These are phyloP conservation scores for Taxawa tesnikishii DNA, from an alignment of 2,329 filamentous ascomycete species.

Conservation along the genomic window DNA sequence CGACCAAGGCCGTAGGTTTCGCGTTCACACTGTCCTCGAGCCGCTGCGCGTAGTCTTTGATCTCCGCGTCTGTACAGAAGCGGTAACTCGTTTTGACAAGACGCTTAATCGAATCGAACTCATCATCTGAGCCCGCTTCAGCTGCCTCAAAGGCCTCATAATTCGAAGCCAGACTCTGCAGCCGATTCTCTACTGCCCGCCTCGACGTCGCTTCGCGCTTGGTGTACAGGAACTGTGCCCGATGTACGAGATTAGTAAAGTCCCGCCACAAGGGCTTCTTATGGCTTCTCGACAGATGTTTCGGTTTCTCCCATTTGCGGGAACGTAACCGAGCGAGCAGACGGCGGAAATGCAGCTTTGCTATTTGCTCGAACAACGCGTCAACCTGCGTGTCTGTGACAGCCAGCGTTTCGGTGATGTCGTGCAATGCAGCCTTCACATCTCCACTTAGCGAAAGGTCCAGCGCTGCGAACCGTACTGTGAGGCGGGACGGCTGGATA, in stretches of 20 bases:
- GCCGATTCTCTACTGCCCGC: neutral
- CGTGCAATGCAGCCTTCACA: slow-evolving; percentile 1
- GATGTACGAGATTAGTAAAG: slow-evolving; percentile 2
- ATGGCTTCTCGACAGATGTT: slow-evolving; percentile 3
- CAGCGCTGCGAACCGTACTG: slow-evolving; percentile 4
- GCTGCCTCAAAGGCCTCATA: slow-evolving; percentile 1
- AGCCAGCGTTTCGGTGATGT: neutral
- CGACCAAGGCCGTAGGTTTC: slow-evolving; percentile 1
- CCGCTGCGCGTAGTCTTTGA: slow-evolving; percentile 2
- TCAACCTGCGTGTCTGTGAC: neutral
- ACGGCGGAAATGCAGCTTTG: slow-evolving; percentile 1
- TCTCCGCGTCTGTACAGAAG: slow-evolving; percentile 1
- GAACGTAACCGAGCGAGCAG: slow-evolving; percentile 2
- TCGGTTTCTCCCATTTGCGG: slow-evolving; percentile 2
- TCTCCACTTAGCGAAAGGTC: slow-evolving; percentile 2
- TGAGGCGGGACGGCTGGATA: neutral
- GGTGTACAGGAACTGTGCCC: slow-evolving; percentile 3
- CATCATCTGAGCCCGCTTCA: neutral
- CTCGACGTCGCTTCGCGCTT: slow-evolving; percentile 1
- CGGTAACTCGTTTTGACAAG: slow-evolving; percentile 1
- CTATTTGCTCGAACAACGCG: slow-evolving; percentile 1
- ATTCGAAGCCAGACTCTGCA: slow-evolving; percentile 1
- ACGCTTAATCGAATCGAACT: neutral
- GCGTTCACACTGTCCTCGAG: neutral
- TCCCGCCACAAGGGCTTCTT: slow-evolving; percentile 5